A percentile compares a stretch with the other conserved stretches of the same genome.
These are phyloP conservation scores for Pterulicium gracile DNA, from an alignment of 1,284 basidiomycete species.

Conservation along the genomic window DNA sequence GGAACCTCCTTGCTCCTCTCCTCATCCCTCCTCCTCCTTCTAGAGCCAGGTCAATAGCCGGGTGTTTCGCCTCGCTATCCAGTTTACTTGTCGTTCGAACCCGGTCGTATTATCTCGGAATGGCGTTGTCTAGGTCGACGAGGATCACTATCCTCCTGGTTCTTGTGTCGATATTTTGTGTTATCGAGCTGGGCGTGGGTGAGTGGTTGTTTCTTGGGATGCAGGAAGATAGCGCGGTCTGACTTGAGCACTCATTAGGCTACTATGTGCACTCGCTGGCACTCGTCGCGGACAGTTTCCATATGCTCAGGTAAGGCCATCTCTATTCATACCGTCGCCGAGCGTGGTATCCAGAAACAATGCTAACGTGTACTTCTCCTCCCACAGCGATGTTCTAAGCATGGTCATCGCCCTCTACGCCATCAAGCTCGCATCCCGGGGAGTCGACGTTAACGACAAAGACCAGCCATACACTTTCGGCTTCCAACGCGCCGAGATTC, in stretches of 20 bases:
- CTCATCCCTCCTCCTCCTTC: too few relatives aligned
- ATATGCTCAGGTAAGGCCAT: slow-evolving; percentile 92
- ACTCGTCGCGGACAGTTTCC: slow-evolving; percentile 94
- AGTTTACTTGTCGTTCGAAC: too few relatives aligned
- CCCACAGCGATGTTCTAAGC: slow-evolving; percentile 83
- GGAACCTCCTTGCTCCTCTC: too few relatives aligned
- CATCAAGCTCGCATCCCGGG: slow-evolving; percentile 50
- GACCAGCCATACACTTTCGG: slow-evolving; percentile 73
- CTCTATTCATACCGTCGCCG: not conserved
- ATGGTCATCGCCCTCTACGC: slow-evolving; percentile 93
- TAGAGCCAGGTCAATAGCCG: too few relatives aligned
- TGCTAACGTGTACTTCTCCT: slow-evolving; percentile 3
- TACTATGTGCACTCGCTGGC: slow-evolving; percentile 93
- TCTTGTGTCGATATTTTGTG: slow-evolving; percentile 88
- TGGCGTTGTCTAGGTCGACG: slow-evolving; percentile 63
- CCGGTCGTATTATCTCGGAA: too few relatives aligned
- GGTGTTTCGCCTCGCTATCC: too few relatives aligned
- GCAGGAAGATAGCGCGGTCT: not conserved
- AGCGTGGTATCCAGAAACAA: slow-evolving; percentile 4
- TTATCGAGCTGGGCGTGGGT: slow-evolving; percentile 79
- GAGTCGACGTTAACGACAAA: slow-evolving; percentile 1
- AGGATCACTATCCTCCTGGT: slow-evolving; percentile 74
- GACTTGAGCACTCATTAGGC: slow-evolving; percentile 28
- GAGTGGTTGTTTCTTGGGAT: not conserved
- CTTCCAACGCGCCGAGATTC: slow-evolving; percentile 98